Base-by-base conservation (phyloP, 768 basidiomycete genomes). In the Lenzites betulinus region DNA sequence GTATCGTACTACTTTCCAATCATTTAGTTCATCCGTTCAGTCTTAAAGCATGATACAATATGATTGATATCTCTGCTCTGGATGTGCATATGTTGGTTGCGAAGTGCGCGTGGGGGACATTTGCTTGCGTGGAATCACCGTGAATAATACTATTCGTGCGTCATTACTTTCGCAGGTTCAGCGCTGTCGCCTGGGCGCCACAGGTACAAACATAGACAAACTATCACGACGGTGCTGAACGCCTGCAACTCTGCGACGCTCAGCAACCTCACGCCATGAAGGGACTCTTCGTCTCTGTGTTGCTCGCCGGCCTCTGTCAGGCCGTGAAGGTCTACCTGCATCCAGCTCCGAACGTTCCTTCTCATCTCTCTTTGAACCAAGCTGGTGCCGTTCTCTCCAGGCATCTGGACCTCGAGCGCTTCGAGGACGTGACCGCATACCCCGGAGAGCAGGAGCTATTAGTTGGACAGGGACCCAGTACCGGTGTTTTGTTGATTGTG, bases 361-460 rank as follows among this genome's bases (percentile, higher is more conserved):
- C 80, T 5, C 73, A 64, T 20, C 73, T 86, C 25, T 79, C 82
- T 20, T 76, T 79, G 26, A 77, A 80, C 42, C 81, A 83, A 51
- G 86, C 86, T 43, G 84, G 80, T 65, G 78, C 83, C 36, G 83
- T 78, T 7, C 76, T 92, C 33, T 82, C 88, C 20, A 83, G 81
- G 54, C 89, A 92, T 70, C 80, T 92, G 12, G 85, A 86, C n/a
- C 79, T 91, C 6, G 90, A 91, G 66, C 73, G 73, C 20, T 86
- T 86, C 64, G 87, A 89, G 67, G 73, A 58, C 28, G 67, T 58
- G 7, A 46, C 56, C 20, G 54, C 55, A 38, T 54, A 67, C 38
- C 38, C 42, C 28, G 62, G 57, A 51, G 57, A 63, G 15, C 66
- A 49, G 59, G 69, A 79, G 44, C 41, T 71, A 2, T 85, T 92